Conservation (phyloP, 2,329 filamentous ascomycete genomes). For the Phialophora expanda region DNA sequence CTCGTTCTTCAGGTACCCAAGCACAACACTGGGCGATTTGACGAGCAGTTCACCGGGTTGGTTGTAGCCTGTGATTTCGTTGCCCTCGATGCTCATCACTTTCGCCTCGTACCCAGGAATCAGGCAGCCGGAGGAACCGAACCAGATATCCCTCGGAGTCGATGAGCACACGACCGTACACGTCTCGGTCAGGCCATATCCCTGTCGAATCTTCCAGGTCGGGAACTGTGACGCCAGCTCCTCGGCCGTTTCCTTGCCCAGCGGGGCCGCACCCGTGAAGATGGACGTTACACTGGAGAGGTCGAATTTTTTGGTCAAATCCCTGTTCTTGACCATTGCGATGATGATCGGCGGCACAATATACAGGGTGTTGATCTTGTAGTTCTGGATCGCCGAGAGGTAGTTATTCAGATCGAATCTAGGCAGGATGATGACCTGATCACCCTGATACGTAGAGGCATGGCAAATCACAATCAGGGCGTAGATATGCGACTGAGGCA, state of each 20-base stretch:
- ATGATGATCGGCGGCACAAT: slow-evolving; percentile 84
- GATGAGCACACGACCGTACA: slow-evolving; percentile 70
- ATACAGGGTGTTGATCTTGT: slow-evolving; percentile 70
- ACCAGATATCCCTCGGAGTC: slow-evolving; percentile 64
- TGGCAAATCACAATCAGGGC: slow-evolving; percentile 74
- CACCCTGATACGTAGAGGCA: slow-evolving; percentile 69
- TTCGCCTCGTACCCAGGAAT: slow-evolving; percentile 69
- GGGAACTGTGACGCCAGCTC: slow-evolving; percentile 68
- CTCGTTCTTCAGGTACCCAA: slow-evolving; percentile 87
- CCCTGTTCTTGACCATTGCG: slow-evolving; percentile 69
- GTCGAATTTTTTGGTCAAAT: slow-evolving; percentile 69
- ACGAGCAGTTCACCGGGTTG: slow-evolving; percentile 81
- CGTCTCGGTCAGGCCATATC: slow-evolving; percentile 80
- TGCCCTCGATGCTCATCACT: slow-evolving; percentile 70
- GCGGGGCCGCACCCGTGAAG: slow-evolving; percentile 78
- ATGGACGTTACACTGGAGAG: slow-evolving; percentile 68
- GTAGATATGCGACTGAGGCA: slow-evolving; percentile 84
- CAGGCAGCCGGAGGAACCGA: slow-evolving; percentile 74
- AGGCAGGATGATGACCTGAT: slow-evolving; percentile 72
- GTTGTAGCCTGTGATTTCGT: slow-evolving; percentile 72
- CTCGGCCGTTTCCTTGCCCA: slow-evolving; percentile 73
- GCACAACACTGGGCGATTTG: slow-evolving; percentile 74
- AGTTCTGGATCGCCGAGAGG: slow-evolving; percentile 68
- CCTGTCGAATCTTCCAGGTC: slow-evolving; percentile 69
- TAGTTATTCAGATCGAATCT: slow-evolving; percentile 75